Percentiles rank a stretch among this genome's conserved stretches.
phyloP scores from a whole-genome alignment of 768 basidiomycete species.

The Boletus edulis region DNA sequence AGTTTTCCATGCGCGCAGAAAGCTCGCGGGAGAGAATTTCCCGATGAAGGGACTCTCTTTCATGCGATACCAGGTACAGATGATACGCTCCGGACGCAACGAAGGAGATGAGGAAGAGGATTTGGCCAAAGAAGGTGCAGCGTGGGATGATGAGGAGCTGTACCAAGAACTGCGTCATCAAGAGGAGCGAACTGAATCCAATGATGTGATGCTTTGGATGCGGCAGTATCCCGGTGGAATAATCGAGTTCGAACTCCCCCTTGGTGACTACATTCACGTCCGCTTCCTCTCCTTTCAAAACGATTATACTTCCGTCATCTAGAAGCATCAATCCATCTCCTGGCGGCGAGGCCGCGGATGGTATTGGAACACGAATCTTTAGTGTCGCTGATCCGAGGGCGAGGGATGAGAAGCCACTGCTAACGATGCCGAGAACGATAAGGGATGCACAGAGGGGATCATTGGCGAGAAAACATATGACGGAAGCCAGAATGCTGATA shows the following conservation, averaged over 20 bases:
- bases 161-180: conserved; percentile 27
- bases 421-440: conserved; percentile 30
- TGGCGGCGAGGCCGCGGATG: conserved; percentile 22
- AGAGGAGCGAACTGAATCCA: conserved; percentile 25
- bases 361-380: conserved; percentile 19
- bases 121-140: conserved; percentile 32
- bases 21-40: conserved; percentile 17
- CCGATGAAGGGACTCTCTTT: conserved; percentile 22
- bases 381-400: conserved; percentile 27
- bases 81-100: conserved; percentile 33
- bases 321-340: conserved; percentile 32
- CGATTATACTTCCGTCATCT: conserved; percentile 17
- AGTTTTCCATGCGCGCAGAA: conserved; percentile 9
- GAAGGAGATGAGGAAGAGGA: conserved; percentile 28
- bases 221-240: conserved; percentile 3
- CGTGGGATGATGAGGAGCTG: conserved; percentile 33
- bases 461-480: conserved; percentile 13
- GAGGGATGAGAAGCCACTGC: conserved; percentile 31
- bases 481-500: conserved; percentile 21
- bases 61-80: conserved; percentile 29
- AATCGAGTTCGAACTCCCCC: conserved; percentile 32
- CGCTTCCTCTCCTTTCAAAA: conserved; percentile 29
- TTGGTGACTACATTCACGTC: conserved; percentile 30
- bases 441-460: conserved; percentile 30
- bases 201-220: conserved; percentile 9